Evolutionary conservation across 139 green algal species (phyloP), one percentile per base, ranked within the genome.

Genomic region (Nannochloris sp.): DNA sequence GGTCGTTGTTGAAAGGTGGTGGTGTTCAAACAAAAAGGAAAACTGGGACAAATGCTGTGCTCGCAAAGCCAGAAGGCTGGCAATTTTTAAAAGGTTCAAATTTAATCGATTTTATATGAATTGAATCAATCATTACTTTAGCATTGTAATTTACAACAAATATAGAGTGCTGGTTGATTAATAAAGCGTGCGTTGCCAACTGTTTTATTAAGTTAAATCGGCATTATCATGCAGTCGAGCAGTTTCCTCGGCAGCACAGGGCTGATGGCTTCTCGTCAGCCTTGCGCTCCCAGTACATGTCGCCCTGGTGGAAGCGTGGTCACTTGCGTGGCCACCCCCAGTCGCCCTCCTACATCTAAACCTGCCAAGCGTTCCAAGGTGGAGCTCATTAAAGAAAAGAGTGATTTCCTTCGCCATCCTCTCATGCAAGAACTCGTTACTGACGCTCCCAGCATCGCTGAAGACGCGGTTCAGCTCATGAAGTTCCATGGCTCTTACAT

Each of bases 401-500:
- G 64, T 65, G 90, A 98, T 80, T 99, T 88, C 72, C 76, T 99
- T 55, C 78, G 95, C 6, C 93, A 98, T 68, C 95, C 95, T 4
- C 83, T 99, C 19, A 97, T 99, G 83, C 76, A 95, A 70, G 72
- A 99, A 64, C 80, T 99, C 7, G 83, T 93, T 6, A 86, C 80
- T 38, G 78, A 90, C 14, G 84, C 83, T 9, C 78, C 85, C 5
- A 86, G 74, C 70, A 95, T 99, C 75, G 87, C 54, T 58, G 91
- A 97, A 73, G 84, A 91, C 2, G 79, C 90, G 6, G 72, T 89
- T 70, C 95, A 99, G 87, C 84, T 99, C 6, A 98, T 98, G 83
- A 99, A 99, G 85, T 99, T 99, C 68, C 95, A 99, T 72, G 95
- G 95, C 51, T 90, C 73, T 65, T 99, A 99, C 66, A 74, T 86